Evolutionary conservation across 768 basidiomycete genomes (phyloP).

Genomic region (Phylloporus arenicola): DNA sequence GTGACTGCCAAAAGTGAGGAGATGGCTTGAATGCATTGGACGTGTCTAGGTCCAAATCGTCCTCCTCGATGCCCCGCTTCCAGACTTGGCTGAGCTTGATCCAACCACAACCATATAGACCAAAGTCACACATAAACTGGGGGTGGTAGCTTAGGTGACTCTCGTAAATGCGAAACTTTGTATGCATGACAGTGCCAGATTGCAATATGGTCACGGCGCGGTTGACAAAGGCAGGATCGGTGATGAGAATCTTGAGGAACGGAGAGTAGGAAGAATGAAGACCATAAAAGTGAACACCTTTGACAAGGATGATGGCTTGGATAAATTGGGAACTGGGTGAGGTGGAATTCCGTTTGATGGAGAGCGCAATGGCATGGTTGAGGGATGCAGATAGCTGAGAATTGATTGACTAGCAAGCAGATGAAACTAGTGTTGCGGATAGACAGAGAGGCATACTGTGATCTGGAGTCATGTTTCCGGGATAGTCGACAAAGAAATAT

Average conservation of each 20-base stretch:
- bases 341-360: slow-evolving; percentile 66
- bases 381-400: slow-evolving; percentile 65
- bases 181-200: slow-evolving; percentile 17
- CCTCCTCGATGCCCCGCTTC: slow-evolving; percentile 44
- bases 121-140: slow-evolving; percentile 61
- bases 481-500: slow-evolving; percentile 87
- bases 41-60: slow-evolving; percentile 10
- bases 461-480: slow-evolving; percentile 47
- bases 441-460: no score
- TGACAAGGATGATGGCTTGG: slow-evolving; percentile 77
- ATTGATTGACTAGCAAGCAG: slow-evolving; percentile 55
- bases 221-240: slow-evolving; percentile 63
- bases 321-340: slow-evolving; percentile 55
- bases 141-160: no score
- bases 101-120: slow-evolving; percentile 87
- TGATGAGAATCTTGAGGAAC: slow-evolving; percentile 81
- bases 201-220: slow-evolving; percentile 73
- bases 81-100: slow-evolving; percentile 68
- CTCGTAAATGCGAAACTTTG: no score
- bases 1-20: slow-evolving; percentile 36
- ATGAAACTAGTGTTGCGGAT: slow-evolving; percentile 1
- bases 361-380: slow-evolving; percentile 51
- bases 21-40: slow-evolving; percentile 30
- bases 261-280: slow-evolving; percentile 81
- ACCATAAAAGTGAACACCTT: slow-evolving; percentile 95